These are phyloP conservation scores for Strobilomyces dryophilus DNA, from an alignment of 768 basidiomycete genomes.

Conservation along the genomic window DNA sequence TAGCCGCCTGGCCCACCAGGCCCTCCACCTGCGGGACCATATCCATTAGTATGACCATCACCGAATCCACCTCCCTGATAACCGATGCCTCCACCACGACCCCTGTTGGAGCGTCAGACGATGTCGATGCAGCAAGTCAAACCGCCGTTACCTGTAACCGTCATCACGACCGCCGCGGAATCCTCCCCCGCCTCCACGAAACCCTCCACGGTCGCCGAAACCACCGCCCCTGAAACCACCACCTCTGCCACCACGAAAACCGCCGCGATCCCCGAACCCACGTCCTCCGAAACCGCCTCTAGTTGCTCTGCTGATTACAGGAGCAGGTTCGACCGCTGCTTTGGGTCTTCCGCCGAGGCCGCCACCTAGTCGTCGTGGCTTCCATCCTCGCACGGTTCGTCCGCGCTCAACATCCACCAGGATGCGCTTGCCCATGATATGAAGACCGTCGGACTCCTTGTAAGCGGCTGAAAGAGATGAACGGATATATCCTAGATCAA, in stretches of 20 bases:
- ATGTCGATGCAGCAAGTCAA: conserved; percentile 1
- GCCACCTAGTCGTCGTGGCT: conserved; percentile 93
- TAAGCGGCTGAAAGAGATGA: conserved; percentile 65
- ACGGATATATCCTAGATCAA: conserved; percentile 12
- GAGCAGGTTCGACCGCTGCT: conserved; percentile 50
- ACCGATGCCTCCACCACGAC: conserved; percentile 71
- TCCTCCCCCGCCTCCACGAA: conserved; percentile 35
- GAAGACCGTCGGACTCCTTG: conserved; percentile 96
- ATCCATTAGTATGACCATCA: conserved; percentile 51
- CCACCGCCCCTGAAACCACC: conserved; percentile 46
- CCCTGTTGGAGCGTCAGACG: conserved; percentile 33
- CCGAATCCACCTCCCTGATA: conserved; percentile 59
- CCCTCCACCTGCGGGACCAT: conserved; percentile 45
- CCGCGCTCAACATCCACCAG: conserved; percentile 98
- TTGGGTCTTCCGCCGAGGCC: conserved; percentile 99
- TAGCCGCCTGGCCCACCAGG: conserved; percentile 42
- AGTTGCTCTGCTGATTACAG: conserved; percentile 26
- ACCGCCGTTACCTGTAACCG: conserved; percentile 46
- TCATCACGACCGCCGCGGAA: conserved; percentile 38
- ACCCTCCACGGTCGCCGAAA: conserved; percentile 39
- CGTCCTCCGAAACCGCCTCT: conserved; percentile 46
- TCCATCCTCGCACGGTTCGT: conserved; percentile 97
- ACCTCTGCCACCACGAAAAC: conserved; percentile 39
- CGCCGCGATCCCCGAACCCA: conserved; percentile 33
- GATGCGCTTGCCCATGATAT: conserved; percentile 94